Evolutionary conservation across 345 rosid genomes (phyloP), one percentile per base, ranked within the genome.

Genomic region (Populus tremula): DNA sequence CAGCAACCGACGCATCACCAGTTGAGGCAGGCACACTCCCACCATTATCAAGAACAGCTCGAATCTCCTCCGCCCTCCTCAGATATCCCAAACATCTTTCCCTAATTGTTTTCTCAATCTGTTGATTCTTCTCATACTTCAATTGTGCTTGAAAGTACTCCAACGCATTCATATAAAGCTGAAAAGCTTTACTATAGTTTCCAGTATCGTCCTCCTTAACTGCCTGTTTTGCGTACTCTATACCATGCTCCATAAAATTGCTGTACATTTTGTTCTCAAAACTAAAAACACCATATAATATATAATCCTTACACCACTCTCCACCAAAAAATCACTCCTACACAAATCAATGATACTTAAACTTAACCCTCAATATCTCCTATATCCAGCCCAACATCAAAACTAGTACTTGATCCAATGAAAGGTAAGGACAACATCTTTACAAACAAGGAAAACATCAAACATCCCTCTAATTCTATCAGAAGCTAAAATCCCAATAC

Each of bases 41-140:
- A n/a, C 91, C 91, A 62, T 87, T 93, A 66, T 92, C 97, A 45
- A 93, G 87, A 70, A 92, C 89, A 20, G 92, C 90, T 16, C 95
- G 89, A 86, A 93, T 88, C 91, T 93, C 98, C 88, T 93, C 98
- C 0, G 98, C 97, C 9, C 98, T 91, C 47, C 87, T 92, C 43
- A 93, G 89, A 83, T 93, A 93, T 82, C 92, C 95, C 67, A 92
- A 85, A 87, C 88, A 90, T 82, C 86, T 93, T 82, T 82, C 84
- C 77, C 92, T 90, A 64, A 93, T 88, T 11, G 92, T 92, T 76
- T 93, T 94, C 70, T 82, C 82, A 83, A 93, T 88, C 80, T 91
- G 90, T 10, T 93, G 97, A 81, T 93, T 93, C 91, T 89, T 93
- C 91, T 93, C 98, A 81, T 93, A 93, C 89, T 93, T 93, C 82